phyloP scores from a whole-genome alignment of 116 monocot genomes.

The Phalaenopsis hybrid region DNA sequence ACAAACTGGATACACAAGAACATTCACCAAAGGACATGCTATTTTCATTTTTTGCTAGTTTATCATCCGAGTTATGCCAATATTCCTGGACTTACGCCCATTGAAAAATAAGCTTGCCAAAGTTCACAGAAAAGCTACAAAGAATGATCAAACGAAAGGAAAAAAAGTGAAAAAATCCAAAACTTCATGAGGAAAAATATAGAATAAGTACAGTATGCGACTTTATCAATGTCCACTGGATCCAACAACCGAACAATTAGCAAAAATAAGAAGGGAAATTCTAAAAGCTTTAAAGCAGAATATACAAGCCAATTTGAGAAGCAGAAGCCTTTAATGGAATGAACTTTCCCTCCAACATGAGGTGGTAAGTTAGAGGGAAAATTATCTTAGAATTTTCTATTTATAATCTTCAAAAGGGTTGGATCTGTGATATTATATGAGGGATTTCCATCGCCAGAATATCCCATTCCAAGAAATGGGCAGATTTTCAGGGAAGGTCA shows the following conservation, averaged over 20 bases:
- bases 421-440: neutral
- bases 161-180: neutral
- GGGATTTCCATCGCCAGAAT: neutral
- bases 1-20: too few species aligned
- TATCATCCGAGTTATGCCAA: neutral
- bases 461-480: neutral
- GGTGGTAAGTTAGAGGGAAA: neutral
- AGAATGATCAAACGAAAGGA: neutral
- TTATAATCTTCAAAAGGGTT: neutral
- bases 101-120: neutral
- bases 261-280: neutral
- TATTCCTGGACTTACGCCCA: neutral
- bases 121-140: neutral
- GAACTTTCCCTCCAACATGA: neutral
- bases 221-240: neutral
- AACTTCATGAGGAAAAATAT: neutral
- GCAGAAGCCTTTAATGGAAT: neutral
- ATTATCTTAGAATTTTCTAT: neutral
- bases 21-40: neutral
- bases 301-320: slow-evolving; percentile 2
- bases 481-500: neutral
- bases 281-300: neutral
- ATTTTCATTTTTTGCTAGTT: neutral
- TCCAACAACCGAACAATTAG: neutral
- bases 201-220: neutral